Percentiles rank a stretch among this genome's conserved stretches.
phyloP scores from a whole-genome alignment of 352 stramenopile genomes.

The Hyaloperonospora brassicae region DNA sequence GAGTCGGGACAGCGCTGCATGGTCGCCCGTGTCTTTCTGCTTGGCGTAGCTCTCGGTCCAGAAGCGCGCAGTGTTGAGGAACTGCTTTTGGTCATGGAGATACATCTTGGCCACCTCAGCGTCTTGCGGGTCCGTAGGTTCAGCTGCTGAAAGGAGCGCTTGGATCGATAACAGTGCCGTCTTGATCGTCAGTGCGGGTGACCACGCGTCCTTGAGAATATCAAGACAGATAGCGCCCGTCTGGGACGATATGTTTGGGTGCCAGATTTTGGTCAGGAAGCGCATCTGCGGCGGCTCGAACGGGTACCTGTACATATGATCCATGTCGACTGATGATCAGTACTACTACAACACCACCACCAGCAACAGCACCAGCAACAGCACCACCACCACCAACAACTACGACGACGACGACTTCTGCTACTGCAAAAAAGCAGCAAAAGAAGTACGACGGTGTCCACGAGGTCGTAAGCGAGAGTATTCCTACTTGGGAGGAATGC shows the following conservation, averaged over 20 bases:
- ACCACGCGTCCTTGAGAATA: constrained; percentile 97
- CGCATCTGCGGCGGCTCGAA: constrained; percentile 94
- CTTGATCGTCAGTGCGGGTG: constrained; percentile 95
- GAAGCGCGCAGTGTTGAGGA: constrained; percentile 91
- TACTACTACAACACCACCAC: neutral
- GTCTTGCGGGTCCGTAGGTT: constrained; percentile 91
- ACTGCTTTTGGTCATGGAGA: constrained; percentile 86
- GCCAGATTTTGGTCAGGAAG: constrained; percentile 94
- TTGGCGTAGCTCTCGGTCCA: constrained; percentile 95
- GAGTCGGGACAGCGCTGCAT: constrained; percentile 59
- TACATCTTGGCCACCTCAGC: constrained; percentile 96
- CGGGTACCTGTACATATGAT: constrained; percentile 54
- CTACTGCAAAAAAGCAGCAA: no score
- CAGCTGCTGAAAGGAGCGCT: constrained; percentile 90
- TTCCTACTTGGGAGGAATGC: constrained; percentile 88
- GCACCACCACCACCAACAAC: no score
- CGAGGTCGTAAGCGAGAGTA: neutral
- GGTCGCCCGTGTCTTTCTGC: constrained; percentile 39
- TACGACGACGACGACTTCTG: no score
- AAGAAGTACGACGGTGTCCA: no score
- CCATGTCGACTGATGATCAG: neutral
- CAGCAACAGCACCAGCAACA: no score
- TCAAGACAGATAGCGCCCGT: constrained; percentile 97
- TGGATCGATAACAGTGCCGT: constrained; percentile 93
- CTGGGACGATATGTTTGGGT: constrained; percentile 96